phyloP scores from a whole-genome alignment of 257 asterid species.

The Ocimum tenuiflorum region DNA sequence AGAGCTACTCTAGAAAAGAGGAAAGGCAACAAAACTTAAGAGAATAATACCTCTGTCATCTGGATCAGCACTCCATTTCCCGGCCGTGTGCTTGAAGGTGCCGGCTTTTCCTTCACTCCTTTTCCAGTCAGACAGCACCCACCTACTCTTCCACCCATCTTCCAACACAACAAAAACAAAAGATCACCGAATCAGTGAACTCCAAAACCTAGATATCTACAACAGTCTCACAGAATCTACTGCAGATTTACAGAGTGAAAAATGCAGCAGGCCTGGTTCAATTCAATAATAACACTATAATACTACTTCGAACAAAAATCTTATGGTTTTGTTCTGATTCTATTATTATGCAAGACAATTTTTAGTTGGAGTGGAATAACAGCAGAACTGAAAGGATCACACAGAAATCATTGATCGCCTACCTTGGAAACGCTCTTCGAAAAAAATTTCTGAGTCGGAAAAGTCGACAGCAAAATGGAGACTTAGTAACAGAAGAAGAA shows the following conservation, averaged over 20 bases:
- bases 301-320: too few relatives aligned
- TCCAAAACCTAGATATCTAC: neutral
- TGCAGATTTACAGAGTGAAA: neutral
- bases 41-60: constrained; percentile 5
- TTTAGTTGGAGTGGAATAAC: neutral
- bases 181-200: neutral
- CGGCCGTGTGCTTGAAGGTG: constrained; percentile 3
- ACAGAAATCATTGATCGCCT: neutral
- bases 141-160: constrained; percentile 17
- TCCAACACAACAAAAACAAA: neutral
- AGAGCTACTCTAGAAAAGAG: neutral
- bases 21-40: neutral
- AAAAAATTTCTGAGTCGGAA: constrained; percentile 1
- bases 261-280: neutral
- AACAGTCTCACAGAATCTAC: neutral
- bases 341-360: neutral
- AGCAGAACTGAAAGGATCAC: neutral
- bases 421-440: constrained; percentile 15
- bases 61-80: constrained; percentile 11
- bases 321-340: neutral
- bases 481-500: neutral
- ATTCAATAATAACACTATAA: neutral
- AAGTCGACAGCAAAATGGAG: constrained; percentile 3
- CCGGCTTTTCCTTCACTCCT: constrained; percentile 16
- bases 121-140: constrained; percentile 18